A percentile compares a stretch with the other conserved stretches of the same genome.
Conservation (phyloP, 2,329 filamentous ascomycete genomes). For the Ceratocystis diversiconidia region DNA sequence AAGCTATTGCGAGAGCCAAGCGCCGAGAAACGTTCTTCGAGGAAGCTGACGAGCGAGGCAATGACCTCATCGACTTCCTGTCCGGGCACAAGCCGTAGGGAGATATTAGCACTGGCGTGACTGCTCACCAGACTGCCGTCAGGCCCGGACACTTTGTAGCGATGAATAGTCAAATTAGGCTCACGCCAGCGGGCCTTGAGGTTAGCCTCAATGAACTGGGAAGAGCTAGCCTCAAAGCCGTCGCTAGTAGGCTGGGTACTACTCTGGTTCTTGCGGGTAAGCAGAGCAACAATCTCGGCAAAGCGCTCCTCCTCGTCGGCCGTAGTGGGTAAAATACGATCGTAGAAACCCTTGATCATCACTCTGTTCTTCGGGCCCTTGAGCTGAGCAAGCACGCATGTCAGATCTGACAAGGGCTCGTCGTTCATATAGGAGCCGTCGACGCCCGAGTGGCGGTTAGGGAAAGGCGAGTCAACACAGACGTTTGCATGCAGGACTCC, state of each 20-base stretch:
- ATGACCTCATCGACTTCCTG: conserved; percentile 75
- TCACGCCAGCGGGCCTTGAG: conserved; percentile 93
- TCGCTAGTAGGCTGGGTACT: background rate
- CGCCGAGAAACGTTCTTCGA: conserved; percentile 54
- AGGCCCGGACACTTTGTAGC: conserved; percentile 81
- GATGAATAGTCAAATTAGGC: conserved; percentile 84
- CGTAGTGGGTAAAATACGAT: conserved; percentile 62
- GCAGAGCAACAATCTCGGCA: conserved; percentile 64
- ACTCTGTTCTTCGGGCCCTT: conserved; percentile 70
- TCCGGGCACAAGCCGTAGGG: conserved; percentile 81
- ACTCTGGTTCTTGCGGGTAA: conserved; percentile 42
- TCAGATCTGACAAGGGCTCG: conserved; percentile 83
- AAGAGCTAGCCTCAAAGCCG: background rate
- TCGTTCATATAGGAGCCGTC: conserved; percentile 83
- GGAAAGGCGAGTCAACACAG: conserved; percentile 69
- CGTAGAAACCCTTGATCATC: conserved; percentile 78
- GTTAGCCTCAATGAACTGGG: conserved; percentile 49
- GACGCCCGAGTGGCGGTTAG: conserved; percentile 91
- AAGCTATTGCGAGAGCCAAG: conserved; percentile 72
- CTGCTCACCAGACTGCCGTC: conserved; percentile 86
- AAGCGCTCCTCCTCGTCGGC: conserved; percentile 66
- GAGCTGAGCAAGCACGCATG: conserved; percentile 65
- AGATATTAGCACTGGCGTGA: conserved; percentile 76
- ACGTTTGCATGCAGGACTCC: conserved; percentile 90
- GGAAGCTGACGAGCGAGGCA: conserved; percentile 48